Percentiles rank a stretch among this genome's conserved stretches.
Conservation (phyloP, 2,329 filamentous ascomycete genomes). For the Periconia sp. region DNA sequence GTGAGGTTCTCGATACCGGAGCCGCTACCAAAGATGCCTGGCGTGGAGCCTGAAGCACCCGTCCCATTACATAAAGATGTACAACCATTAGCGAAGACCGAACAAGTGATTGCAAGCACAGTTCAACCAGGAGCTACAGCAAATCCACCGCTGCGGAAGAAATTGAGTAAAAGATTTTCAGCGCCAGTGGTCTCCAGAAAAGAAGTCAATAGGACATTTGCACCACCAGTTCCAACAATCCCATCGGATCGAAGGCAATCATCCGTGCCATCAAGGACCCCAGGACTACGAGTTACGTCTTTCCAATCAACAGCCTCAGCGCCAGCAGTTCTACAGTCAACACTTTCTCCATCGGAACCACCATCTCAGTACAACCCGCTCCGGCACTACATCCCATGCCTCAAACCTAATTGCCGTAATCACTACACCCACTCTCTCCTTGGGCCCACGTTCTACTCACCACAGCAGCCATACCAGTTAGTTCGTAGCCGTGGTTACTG, state of each 20-base stretch:
- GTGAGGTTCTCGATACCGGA: slow-evolving; percentile 34
- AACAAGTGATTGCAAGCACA: slow-evolving; percentile 3
- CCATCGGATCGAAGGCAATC: slow-evolving; percentile 17
- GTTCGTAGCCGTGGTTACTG: slow-evolving; percentile 34
- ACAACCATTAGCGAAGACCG: background rate
- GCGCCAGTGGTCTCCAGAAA: slow-evolving; percentile 12
- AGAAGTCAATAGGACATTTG: slow-evolving; percentile 9
- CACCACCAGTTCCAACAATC: slow-evolving; percentile 1
- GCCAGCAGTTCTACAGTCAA: slow-evolving; percentile 16
- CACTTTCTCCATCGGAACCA: slow-evolving; percentile 10
- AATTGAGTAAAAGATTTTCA: slow-evolving; percentile 20
- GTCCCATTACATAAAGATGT: background rate
- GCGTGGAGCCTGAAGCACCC: background rate
- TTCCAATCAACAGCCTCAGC: slow-evolving; percentile 29
- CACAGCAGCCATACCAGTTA: slow-evolving; percentile 34
- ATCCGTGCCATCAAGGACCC: slow-evolving; percentile 14
- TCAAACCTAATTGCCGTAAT: slow-evolving; percentile 26
- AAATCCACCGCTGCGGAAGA: slow-evolving; percentile 10
- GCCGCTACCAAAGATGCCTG: slow-evolving; percentile 8
- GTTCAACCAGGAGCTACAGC: slow-evolving; percentile 7
- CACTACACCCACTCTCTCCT: slow-evolving; percentile 31
- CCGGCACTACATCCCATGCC: slow-evolving; percentile 38
- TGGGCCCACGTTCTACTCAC: slow-evolving; percentile 35
- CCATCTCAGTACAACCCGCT: slow-evolving; percentile 36
- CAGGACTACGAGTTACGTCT: slow-evolving; percentile 23